Conservation (phyloP, 75 land plant species). For the Cryptomeria japonica region DNA sequence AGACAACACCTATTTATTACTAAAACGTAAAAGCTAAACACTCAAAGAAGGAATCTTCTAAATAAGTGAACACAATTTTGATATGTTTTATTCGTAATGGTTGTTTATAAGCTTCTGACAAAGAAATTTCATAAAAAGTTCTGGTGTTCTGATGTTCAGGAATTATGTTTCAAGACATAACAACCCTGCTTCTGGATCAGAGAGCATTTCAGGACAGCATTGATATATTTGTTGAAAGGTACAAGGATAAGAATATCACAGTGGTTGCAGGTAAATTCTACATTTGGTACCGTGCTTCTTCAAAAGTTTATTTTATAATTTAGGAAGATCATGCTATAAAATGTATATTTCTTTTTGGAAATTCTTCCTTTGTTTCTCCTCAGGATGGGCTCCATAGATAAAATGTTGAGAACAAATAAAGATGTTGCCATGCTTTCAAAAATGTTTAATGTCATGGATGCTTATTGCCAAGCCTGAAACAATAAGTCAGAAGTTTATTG, state of each 20-base stretch:
- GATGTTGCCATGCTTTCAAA: too few species aligned
- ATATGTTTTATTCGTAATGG: neutral
- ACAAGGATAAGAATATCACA: conserved; percentile 57
- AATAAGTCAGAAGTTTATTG: neutral
- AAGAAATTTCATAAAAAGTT: neutral
- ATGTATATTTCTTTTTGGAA: neutral
- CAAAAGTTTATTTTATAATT: neutral
- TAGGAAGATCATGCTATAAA: neutral
- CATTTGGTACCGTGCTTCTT: neutral
- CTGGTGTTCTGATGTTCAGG: conserved; percentile 37
- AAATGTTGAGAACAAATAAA: too few species aligned
- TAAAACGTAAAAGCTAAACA: too few species aligned
- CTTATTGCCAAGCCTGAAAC: neutral
- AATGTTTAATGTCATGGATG: neutral
- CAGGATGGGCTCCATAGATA: neutral
- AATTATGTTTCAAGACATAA: conserved; percentile 85
- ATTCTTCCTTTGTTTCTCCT: neutral
- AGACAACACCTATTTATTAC: too few species aligned
- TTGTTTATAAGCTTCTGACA: neutral
- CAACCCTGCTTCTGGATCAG: conserved; percentile 77
- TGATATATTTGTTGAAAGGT: conserved; percentile 84
- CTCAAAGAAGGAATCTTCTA: too few species aligned
- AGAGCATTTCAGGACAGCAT: conserved; percentile 79
- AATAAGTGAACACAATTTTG: neutral
- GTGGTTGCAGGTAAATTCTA: conserved; percentile 74